Conservation (phyloP, 2,329 filamentous ascomycete genomes). For the Pezicula neosporulosa region DNA sequence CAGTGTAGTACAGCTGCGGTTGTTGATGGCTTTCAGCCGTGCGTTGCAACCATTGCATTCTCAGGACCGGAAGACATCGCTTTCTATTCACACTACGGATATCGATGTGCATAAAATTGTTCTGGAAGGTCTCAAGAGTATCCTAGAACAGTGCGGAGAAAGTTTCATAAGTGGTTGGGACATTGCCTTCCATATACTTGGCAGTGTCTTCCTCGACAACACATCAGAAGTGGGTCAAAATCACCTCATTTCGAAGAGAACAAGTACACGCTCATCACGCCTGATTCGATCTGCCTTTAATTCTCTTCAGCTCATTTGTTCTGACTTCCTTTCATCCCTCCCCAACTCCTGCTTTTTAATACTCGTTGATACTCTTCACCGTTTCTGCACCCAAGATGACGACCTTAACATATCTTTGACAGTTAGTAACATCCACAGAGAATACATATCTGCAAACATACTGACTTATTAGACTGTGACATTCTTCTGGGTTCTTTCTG, state of each 20-base stretch:
- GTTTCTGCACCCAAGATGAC: constrained; percentile 84
- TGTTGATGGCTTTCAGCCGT: constrained; percentile 63
- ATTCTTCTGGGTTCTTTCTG: constrained; percentile 93
- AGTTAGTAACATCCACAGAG: constrained; percentile 41
- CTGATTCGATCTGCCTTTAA: constrained; percentile 85
- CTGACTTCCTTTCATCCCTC: constrained; percentile 79
- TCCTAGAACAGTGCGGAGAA: constrained; percentile 88
- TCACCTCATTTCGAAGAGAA: constrained; percentile 13
- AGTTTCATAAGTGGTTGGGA: constrained; percentile 80
- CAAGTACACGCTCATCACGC: constrained; percentile 59
- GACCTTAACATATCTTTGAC: constrained; percentile 95
- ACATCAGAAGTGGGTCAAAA: constrained; percentile 13
- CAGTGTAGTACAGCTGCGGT: constrained; percentile 65
- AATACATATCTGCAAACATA: constrained; percentile 9
- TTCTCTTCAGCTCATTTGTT: constrained; percentile 88
- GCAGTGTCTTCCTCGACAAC: constrained; percentile 66
- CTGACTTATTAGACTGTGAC: constrained; percentile 66
- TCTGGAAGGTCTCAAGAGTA: constrained; percentile 74
- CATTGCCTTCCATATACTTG: constrained; percentile 79
- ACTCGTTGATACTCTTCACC: constrained; percentile 82
- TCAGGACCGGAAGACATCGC: constrained; percentile 47
- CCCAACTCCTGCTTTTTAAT: constrained; percentile 69
- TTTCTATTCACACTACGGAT: constrained; percentile 60
- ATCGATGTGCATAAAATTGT: constrained; percentile 77
- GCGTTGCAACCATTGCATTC: constrained; percentile 58